Evolutionary conservation across 257 asterid genomes (phyloP).

Genomic region (Fraxinus quadrangulata): DNA sequence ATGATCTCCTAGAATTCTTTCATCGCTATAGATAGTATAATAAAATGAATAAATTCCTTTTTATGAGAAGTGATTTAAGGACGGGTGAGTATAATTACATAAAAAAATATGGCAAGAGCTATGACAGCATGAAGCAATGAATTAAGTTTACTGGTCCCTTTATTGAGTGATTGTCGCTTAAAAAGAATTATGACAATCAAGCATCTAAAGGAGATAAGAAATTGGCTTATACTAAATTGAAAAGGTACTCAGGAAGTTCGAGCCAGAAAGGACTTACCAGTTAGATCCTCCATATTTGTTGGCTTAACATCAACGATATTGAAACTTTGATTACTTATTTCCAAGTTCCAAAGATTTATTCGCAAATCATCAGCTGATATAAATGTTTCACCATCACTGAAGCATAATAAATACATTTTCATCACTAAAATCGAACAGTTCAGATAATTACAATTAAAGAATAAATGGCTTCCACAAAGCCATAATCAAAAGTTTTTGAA

Average conservation of each 20-base stretch:
- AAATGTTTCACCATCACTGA: constrained; percentile 90
- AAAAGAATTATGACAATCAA: constrained; percentile 17
- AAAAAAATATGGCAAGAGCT: not conserved
- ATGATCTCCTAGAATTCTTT: constrained; percentile 18
- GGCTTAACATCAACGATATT: constrained; percentile 92
- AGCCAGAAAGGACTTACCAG: constrained; percentile 46
- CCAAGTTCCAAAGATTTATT: constrained; percentile 89
- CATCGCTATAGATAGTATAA: not conserved
- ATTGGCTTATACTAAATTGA: not conserved
- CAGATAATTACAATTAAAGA: constrained; percentile 16
- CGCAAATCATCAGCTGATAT: constrained; percentile 93
- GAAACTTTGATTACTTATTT: constrained; percentile 86
- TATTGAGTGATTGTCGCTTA: not conserved
- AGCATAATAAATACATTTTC: constrained; percentile 25
- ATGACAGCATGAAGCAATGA: constrained; percentile 12
- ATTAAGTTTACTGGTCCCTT: constrained; percentile 7
- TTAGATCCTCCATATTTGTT: constrained; percentile 87
- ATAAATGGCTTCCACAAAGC: constrained; percentile 22
- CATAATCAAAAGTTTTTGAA: constrained; percentile 9
- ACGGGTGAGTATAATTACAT: constrained; percentile 1
- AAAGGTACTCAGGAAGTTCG: constrained; percentile 9
- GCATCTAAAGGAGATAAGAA: constrained; percentile 4
- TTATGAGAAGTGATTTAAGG: constrained; percentile 5
- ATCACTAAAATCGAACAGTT: constrained; percentile 9
- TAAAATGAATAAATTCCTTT: constrained; percentile 18